Conservation (phyloP, 2,329 filamentous ascomycete species). For the Trichoderma koningii region DNA sequence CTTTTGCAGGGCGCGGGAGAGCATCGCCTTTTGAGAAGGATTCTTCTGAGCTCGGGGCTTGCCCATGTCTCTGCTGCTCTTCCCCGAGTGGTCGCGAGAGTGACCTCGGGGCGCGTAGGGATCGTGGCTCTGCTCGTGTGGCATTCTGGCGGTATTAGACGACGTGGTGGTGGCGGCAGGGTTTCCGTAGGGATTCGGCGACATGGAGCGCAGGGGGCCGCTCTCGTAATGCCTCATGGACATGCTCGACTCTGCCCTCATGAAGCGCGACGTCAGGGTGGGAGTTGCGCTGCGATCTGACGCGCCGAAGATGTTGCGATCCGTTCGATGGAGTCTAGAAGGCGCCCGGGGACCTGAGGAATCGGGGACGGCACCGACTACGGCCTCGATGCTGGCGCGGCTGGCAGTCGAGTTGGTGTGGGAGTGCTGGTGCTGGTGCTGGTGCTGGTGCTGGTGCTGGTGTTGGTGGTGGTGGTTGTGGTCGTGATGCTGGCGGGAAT, state of each 20-base stretch:
- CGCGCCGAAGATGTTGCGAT: neutral
- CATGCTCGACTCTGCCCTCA: slow-evolving; percentile 25
- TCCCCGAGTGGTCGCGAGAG: slow-evolving; percentile 39
- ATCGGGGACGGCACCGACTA: slow-evolving; percentile 35
- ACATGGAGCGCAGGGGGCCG: slow-evolving; percentile 28
- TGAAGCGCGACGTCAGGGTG: neutral
- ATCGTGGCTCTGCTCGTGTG: slow-evolving; percentile 39
- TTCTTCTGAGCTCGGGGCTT: slow-evolving; percentile 42
- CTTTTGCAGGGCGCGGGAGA: slow-evolving; percentile 92
- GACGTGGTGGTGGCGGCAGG: slow-evolving; percentile 26
- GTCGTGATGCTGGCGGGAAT: slow-evolving; percentile 23
- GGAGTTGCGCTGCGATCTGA: slow-evolving; percentile 11
- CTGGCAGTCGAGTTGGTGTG: slow-evolving; percentile 33
- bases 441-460: neutral
- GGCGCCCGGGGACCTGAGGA: slow-evolving; percentile 39
- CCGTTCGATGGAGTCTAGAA: slow-evolving; percentile 40
- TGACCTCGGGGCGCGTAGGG: slow-evolving; percentile 37
- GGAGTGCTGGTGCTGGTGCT: slow-evolving; percentile 11
- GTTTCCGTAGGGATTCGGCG: slow-evolving; percentile 24
- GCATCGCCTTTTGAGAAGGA: slow-evolving; percentile 90
- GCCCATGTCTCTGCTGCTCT: slow-evolving; percentile 38
- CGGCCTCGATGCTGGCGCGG: slow-evolving; percentile 50
- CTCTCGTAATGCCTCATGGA: slow-evolving; percentile 21
- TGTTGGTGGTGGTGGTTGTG: no score
- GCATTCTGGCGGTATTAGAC: slow-evolving; percentile 33